Evolutionary conservation across 2,329 filamentous ascomycete species (phyloP).

Genomic region (Niveomyces coronatus): DNA sequence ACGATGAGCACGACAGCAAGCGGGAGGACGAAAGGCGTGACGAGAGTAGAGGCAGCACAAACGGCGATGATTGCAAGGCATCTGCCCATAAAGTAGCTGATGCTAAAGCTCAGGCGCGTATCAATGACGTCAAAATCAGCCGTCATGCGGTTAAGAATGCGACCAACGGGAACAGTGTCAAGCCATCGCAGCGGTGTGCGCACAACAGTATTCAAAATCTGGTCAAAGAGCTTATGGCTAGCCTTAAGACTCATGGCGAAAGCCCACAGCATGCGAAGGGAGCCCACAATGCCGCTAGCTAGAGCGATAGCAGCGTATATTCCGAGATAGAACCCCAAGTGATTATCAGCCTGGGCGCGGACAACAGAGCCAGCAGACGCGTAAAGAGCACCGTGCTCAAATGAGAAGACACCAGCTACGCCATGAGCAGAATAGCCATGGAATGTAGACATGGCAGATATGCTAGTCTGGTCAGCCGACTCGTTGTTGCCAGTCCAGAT

Average conservation of each 20-base stretch:
- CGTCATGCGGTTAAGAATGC: slow-evolving; percentile 69
- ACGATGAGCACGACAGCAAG: slow-evolving; percentile 48
- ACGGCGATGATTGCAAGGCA: slow-evolving; percentile 54
- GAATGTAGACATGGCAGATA: slow-evolving; percentile 10
- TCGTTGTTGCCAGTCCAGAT: slow-evolving; percentile 47
- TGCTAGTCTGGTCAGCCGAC: slow-evolving; percentile 12
- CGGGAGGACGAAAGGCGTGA: slow-evolving; percentile 56
- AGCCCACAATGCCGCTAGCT: slow-evolving; percentile 46
- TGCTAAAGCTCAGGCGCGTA: slow-evolving; percentile 51
- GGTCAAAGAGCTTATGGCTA: slow-evolving; percentile 57
- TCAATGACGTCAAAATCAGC: slow-evolving; percentile 68
- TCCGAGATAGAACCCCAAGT: slow-evolving; percentile 53
- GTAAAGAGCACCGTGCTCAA: slow-evolving; percentile 36
- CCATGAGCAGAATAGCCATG: slow-evolving; percentile 24
- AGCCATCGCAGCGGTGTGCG: slow-evolving; percentile 69
- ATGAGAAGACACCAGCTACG: slow-evolving; percentile 33
- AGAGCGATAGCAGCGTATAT: slow-evolving; percentile 56
- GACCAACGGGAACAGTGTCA: slow-evolving; percentile 67
- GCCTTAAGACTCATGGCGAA: slow-evolving; percentile 57
- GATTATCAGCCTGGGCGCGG: slow-evolving; percentile 22
- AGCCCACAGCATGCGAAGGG: slow-evolving; percentile 51
- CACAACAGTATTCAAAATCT: slow-evolving; percentile 56
- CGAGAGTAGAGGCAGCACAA: slow-evolving; percentile 55
- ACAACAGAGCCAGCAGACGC: slow-evolving; percentile 22
- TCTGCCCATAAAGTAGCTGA: slow-evolving; percentile 51